Conservation (phyloP, 148 eudicot genomes). For the Amaranthus hypochondriacus region DNA sequence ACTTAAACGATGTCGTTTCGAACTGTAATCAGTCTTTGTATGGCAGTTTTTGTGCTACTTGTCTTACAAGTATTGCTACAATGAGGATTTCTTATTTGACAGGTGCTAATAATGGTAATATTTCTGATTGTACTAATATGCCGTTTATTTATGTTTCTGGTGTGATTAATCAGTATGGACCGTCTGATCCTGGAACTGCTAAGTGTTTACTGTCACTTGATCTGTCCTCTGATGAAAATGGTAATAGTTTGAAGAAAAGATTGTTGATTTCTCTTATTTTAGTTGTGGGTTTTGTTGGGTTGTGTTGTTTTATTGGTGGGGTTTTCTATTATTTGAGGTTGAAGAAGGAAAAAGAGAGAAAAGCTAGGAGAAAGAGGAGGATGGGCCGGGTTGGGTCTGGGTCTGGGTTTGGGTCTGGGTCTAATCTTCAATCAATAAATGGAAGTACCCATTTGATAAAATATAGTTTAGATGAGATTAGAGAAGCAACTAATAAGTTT, state of each 20-base stretch:
- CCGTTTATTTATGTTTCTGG: slow-evolving; percentile 60
- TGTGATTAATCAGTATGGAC: slow-evolving; percentile 48
- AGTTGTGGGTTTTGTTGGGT: slow-evolving; percentile 28
- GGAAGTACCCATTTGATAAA: slow-evolving; percentile 61
- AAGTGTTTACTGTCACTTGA: slow-evolving; percentile 49
- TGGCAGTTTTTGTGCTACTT: slow-evolving; percentile 49
- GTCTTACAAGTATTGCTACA: slow-evolving; percentile 34
- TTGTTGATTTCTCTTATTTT: slow-evolving; percentile 26
- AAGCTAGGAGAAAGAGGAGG: slow-evolving; percentile 21
- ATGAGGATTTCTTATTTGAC: slow-evolving; percentile 44
- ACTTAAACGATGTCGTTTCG: slow-evolving; percentile 21
- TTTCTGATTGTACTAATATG: slow-evolving; percentile 61
- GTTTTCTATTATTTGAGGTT: slow-evolving; percentile 24
- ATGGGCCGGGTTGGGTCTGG: slow-evolving; percentile 22
- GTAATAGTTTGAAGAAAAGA: slow-evolving; percentile 15
- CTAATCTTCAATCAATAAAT: slow-evolving; percentile 35
- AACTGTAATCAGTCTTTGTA: slow-evolving; percentile 53
- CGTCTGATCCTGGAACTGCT: slow-evolving; percentile 55
- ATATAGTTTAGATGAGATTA: slow-evolving; percentile 64
- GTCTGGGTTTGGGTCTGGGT: slow-evolving; percentile 23
- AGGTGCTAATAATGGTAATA: slow-evolving; percentile 35
- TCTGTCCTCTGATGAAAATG: slow-evolving; percentile 1
- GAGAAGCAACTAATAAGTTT: slow-evolving; percentile 59
- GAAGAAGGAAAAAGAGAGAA: slow-evolving; percentile 19
- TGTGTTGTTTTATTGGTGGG: slow-evolving; percentile 31